A percentile compares a stretch with the other conserved stretches of the same genome.
phyloP scores from a whole-genome alignment of 2,329 filamentous ascomycete species.

The Aspergillus ochraceoroseus region DNA sequence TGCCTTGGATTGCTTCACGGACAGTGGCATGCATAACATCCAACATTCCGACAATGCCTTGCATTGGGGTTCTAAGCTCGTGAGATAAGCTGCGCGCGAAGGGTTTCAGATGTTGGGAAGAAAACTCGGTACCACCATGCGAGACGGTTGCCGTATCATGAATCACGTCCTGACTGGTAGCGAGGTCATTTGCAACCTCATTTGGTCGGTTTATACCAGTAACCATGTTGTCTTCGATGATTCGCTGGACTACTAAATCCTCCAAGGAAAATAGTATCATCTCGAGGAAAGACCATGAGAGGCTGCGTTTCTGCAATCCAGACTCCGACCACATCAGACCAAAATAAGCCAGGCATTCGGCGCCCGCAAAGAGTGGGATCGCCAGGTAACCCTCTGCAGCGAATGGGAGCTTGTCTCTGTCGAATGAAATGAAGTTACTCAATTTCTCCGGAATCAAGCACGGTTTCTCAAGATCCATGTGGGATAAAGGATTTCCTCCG shows the following conservation, averaged over 20 bases:
- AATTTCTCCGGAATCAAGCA: conserved; percentile 62
- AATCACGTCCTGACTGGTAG: conserved; percentile 21
- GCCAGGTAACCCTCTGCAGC: conserved; percentile 63
- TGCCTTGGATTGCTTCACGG: conserved; percentile 57
- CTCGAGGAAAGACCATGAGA: conserved; percentile 64
- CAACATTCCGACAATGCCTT: conserved; percentile 69
- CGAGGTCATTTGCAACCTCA: conserved; percentile 24
- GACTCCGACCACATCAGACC: conserved; percentile 66
- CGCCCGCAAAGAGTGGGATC: conserved; percentile 60
- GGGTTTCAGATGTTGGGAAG: conserved; percentile 62
- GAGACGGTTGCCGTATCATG: conserved; percentile 45
- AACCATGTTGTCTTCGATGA: conserved; percentile 53
- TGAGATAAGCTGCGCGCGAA: conserved; percentile 69
- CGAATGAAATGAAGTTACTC: conserved; percentile 57
- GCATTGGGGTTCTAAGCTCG: conserved; percentile 68
- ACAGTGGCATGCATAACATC: conserved; percentile 72
- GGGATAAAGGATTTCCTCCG: conserved; percentile 60
- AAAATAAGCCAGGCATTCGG: conserved; percentile 64
- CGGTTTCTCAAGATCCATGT: conserved; percentile 68
- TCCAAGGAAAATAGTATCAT: conserved; percentile 65
- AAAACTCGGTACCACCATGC: conserved; percentile 51
- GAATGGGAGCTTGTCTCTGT: conserved; percentile 54
- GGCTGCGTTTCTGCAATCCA: conserved; percentile 51
- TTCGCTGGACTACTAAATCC: conserved; percentile 58
- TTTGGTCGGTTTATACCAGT: conserved; percentile 29